Percentiles rank a stretch among this genome's conserved stretches.
phyloP scores from a whole-genome alignment of 495 filamentous ascomycete genomes.

The Delitschia confertaspora region DNA sequence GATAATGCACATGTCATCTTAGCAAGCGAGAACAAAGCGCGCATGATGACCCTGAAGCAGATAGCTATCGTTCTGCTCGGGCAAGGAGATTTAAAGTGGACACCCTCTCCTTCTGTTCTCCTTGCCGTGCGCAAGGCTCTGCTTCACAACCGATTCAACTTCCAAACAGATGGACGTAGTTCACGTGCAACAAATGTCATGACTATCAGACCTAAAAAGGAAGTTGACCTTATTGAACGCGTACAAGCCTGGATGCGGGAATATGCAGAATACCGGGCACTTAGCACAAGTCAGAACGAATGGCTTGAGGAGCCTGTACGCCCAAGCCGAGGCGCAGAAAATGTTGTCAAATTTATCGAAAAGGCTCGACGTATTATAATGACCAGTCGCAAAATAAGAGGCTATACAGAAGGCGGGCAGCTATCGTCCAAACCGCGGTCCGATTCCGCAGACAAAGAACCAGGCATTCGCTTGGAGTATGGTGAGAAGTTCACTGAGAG shows the following conservation, averaged over 20 bases:
- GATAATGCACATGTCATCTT: constrained; percentile 36
- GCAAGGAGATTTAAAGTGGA: constrained; percentile 30
- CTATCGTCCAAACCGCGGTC: constrained; percentile 41
- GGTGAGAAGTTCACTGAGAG: constrained; percentile 33
- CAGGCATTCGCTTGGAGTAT: too few relatives aligned
- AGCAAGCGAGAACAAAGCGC: constrained; percentile 31
- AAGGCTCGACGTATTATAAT: constrained; percentile 59
- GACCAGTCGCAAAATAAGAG: too few relatives aligned
- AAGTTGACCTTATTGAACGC: constrained; percentile 39
- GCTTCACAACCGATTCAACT: constrained; percentile 46
- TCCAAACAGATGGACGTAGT: constrained; percentile 35
- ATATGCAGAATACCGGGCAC: constrained; percentile 43
- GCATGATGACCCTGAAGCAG: constrained; percentile 52
- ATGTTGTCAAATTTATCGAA: constrained; percentile 49
- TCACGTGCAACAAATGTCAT: constrained; percentile 38
- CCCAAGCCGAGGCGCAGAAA: constrained; percentile 25
- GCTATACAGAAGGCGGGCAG: too few relatives aligned
- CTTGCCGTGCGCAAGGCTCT: constrained; percentile 62
- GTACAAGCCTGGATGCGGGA: constrained; percentile 51
- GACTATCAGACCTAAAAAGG: constrained; percentile 42
- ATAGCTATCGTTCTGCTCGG: constrained; percentile 49
- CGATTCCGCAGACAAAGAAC: too few relatives aligned
- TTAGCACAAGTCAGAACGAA: constrained; percentile 21
- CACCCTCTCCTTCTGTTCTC: constrained; percentile 44
- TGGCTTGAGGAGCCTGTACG: too few relatives aligned